Percentiles rank a stretch among this genome's conserved stretches.
Evolutionary conservation across 257 asterid genomes (phyloP).

Genomic region (Cinchona pubescens): DNA sequence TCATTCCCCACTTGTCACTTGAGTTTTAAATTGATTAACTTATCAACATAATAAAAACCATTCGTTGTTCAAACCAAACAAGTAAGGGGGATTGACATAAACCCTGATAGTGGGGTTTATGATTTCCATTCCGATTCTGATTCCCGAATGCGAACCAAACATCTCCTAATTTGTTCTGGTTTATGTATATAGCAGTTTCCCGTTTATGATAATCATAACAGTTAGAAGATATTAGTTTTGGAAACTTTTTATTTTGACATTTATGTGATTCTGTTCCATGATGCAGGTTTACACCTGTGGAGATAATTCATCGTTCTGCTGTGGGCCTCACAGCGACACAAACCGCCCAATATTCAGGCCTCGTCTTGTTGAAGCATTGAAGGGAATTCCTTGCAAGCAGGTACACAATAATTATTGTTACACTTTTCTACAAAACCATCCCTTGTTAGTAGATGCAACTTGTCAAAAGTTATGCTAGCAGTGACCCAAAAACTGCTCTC

Average conservation of each 20-base stretch:
- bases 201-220: not conserved
- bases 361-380: slow-evolving; percentile 66
- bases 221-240: not conserved
- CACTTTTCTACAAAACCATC: not conserved
- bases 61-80: too few relatives aligned
- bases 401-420: slow-evolving; percentile 22
- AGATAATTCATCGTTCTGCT: slow-evolving; percentile 76
- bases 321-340: slow-evolving; percentile 75
- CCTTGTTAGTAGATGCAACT: not conserved
- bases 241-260: not conserved
- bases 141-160: too few relatives aligned
- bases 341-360: slow-evolving; percentile 74
- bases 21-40: too few relatives aligned
- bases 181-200: not conserved
- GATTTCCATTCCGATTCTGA: too few relatives aligned
- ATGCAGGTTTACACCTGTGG: slow-evolving; percentile 83
- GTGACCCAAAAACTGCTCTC: not conserved
- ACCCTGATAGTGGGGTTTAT: too few relatives aligned
- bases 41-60: too few relatives aligned
- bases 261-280: slow-evolving; percentile 18
- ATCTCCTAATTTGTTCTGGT: not conserved
- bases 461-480: not conserved
- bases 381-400: slow-evolving; percentile 72
- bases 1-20: too few relatives aligned
- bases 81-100: too few relatives aligned